phyloP scores from a whole-genome alignment of 306 rosid species.

The Canavalia gladiata region DNA sequence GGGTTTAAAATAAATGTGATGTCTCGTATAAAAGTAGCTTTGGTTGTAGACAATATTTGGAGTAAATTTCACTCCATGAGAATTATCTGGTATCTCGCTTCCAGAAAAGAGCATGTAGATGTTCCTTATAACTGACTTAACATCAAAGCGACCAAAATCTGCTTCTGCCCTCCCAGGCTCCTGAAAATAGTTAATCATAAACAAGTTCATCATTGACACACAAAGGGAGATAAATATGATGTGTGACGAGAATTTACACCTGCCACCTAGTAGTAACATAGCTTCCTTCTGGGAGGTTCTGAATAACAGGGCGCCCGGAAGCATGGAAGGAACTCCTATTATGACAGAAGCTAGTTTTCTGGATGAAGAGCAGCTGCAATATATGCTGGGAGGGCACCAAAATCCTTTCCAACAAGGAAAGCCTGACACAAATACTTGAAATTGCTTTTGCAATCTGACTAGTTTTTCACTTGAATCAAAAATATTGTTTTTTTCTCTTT shows the following conservation, averaged over 20 bases:
- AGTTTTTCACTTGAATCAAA: conserved; percentile 7
- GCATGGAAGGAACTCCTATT: conserved; percentile 63
- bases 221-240: neutral
- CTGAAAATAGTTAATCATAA: conserved; percentile 32
- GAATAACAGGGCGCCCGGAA: conserved; percentile 57
- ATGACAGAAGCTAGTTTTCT: conserved; percentile 58
- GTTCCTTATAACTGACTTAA: conserved; percentile 62
- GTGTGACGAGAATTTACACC: conserved; percentile 43
- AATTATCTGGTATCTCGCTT: conserved; percentile 57
- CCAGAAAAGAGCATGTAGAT: conserved; percentile 65
- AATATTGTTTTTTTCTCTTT: no score
- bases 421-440: conserved; percentile 49
- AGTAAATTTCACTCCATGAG: neutral
- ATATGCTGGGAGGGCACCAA: conserved; percentile 64
- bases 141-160: conserved; percentile 69
- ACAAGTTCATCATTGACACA: neutral
- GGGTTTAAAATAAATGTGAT: neutral
- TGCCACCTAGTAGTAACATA: conserved; percentile 64
- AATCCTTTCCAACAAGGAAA: conserved; percentile 65
- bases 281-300: conserved; percentile 65
- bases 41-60: neutral
- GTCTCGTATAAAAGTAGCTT: neutral
- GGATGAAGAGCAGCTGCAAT: conserved; percentile 57
- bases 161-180: conserved; percentile 70
- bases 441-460: conserved; percentile 13